Conservation (phyloP, 345 rosid species). For the Salix koriyanagi region DNA sequence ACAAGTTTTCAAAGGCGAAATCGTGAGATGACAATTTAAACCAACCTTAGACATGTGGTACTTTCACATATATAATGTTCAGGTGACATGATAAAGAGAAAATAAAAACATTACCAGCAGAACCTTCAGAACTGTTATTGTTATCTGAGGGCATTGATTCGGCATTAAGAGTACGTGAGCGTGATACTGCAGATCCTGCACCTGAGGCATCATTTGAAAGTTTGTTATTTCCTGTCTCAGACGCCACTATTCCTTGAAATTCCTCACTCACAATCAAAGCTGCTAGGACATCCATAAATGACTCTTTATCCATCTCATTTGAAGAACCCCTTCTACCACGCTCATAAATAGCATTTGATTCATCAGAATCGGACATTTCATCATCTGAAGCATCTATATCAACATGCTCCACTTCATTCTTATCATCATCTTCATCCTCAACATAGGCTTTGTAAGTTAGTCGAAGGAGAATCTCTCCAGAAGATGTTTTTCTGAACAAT, state of each 20-base stretch:
- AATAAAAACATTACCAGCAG: constrained; percentile 28
- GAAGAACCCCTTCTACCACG: constrained; percentile 29
- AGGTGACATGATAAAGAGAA: background rate
- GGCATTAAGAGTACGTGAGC: constrained; percentile 27
- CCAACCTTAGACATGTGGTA: background rate
- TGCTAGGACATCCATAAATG: constrained; percentile 91
- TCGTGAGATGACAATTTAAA: constrained; percentile 2
- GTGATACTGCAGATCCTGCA: constrained; percentile 29
- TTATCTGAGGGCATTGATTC: constrained; percentile 36
- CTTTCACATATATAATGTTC: background rate
- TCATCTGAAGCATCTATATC: constrained; percentile 63
- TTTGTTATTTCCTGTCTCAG: constrained; percentile 63
- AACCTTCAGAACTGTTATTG: constrained; percentile 27
- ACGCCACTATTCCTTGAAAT: constrained; percentile 94
- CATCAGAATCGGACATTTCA: constrained; percentile 68
- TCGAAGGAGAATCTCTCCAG: constrained; percentile 83
- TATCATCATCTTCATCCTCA: constrained; percentile 96
- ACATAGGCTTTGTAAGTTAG: constrained; percentile 94
- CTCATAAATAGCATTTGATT: constrained; percentile 37
- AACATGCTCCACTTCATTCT: constrained; percentile 33
- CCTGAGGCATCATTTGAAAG: constrained; percentile 36
- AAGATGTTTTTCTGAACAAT: constrained; percentile 59
- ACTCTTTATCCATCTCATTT: constrained; percentile 55
- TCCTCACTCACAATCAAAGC: constrained; percentile 93
- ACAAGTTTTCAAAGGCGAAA: constrained; percentile 11